phyloP scores from a whole-genome alignment of 108 stramenopile species.

The Cyclotella sp. region DNA sequence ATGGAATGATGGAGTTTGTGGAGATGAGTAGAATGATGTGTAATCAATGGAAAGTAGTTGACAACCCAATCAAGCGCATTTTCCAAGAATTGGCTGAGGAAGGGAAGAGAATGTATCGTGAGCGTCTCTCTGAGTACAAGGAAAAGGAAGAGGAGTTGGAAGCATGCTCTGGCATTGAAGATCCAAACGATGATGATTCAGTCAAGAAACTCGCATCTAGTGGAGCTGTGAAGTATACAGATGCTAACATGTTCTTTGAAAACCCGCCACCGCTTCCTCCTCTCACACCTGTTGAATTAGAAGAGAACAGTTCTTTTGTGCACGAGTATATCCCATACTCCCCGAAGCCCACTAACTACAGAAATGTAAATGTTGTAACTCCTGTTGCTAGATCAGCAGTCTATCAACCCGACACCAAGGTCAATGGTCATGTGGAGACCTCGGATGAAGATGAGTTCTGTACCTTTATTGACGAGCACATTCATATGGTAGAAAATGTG shows the following conservation, averaged over 20 bases:
- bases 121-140: constrained; percentile 3
- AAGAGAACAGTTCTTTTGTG: not conserved
- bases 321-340: not conserved
- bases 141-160: not conserved
- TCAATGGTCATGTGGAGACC: not conserved
- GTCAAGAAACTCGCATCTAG: not conserved
- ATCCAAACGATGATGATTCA: not conserved
- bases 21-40: constrained; percentile 23
- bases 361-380: not conserved
- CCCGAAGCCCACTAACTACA: not conserved
- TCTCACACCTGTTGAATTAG: not conserved
- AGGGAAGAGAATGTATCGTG: constrained; percentile 2
- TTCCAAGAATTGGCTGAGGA: constrained; percentile 25
- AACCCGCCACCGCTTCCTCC: not conserved
- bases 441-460: constrained; percentile 6
- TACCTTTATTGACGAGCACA: not conserved
- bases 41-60: constrained; percentile 20
- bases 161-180: not conserved
- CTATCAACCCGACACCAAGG: not conserved
- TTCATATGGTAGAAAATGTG: constrained; percentile 12
- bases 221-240: not conserved
- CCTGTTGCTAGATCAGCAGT: not conserved
- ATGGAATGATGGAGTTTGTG: constrained; percentile 14
- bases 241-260: not conserved
- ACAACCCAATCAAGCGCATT: not conserved